Percentiles rank a stretch among this genome's conserved stretches.
Evolutionary conservation across 805 yeast species (phyloP).

Genomic region (Candida palmyrensis): DNA sequence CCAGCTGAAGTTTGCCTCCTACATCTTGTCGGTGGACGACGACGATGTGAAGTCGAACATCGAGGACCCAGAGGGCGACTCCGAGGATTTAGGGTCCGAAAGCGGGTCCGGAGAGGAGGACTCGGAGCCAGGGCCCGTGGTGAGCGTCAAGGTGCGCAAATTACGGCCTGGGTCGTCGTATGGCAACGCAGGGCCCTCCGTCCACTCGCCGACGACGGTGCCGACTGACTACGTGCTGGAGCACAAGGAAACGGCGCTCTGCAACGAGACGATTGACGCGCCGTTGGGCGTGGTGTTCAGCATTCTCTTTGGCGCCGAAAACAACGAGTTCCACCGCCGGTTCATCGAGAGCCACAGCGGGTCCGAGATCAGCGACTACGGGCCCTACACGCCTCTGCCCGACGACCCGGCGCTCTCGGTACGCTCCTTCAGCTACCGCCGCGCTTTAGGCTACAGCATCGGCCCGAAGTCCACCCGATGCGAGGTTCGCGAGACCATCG

Average conservation of each 20-base stretch:
- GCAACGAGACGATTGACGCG: slow-evolving; percentile 49
- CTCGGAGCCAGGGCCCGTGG: not conserved
- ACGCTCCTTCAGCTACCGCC: slow-evolving; percentile 61
- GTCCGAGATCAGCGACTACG: slow-evolving; percentile 37
- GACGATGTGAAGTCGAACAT: slow-evolving; percentile 24
- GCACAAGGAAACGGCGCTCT: slow-evolving; percentile 48
- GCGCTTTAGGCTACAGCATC: slow-evolving; percentile 72
- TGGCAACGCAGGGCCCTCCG: slow-evolving; percentile 57
- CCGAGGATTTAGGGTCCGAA: slow-evolving; percentile 14
- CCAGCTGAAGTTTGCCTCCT: slow-evolving; percentile 16
- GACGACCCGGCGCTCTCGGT: slow-evolving; percentile 37
- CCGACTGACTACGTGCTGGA: slow-evolving; percentile 36
- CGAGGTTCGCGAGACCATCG: slow-evolving; percentile 54
- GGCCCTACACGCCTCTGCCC: slow-evolving; percentile 24
- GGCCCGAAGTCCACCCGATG: slow-evolving; percentile 93
- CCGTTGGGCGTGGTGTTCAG: slow-evolving; percentile 76
- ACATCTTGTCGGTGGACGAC: slow-evolving; percentile 32
- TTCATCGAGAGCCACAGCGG: slow-evolving; percentile 43
- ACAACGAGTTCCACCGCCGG: slow-evolving; percentile 34
- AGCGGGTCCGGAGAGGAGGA: slow-evolving; percentile 11
- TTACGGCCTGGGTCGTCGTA: slow-evolving; percentile 36
- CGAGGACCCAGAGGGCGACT: slow-evolving; percentile 25
- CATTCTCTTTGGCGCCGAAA: slow-evolving; percentile 60
- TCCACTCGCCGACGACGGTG: slow-evolving; percentile 54
- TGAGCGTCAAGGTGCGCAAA: slow-evolving; percentile 7